Base-by-base conservation (phyloP, 495 filamentous ascomycete genomes). In the Hypoxylon intermedium region DNA sequence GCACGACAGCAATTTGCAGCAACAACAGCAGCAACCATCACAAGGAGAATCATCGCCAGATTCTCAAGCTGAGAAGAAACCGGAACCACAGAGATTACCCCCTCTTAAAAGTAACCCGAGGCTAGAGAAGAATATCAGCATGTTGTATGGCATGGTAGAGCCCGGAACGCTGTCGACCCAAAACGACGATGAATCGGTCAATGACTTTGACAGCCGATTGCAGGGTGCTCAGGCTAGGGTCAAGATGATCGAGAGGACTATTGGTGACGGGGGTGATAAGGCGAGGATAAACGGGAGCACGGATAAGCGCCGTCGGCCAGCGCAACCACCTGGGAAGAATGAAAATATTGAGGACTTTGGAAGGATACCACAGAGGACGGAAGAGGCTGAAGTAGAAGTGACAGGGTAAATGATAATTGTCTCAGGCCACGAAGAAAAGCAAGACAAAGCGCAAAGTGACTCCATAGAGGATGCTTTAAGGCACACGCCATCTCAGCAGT, bases 111-210 rank as follows among this genome's bases (percentile, higher is more conserved):
- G 72, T 12, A 89, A 87, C 57, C 65, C 83, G 3, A 78, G 92
- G n/a, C 75, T 96, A 11, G 77, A 79, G 28, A 90, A 85, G 71
- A 89, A 97, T 57, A 74, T 97, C 44, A 75, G 79, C 13, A 82
- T 84, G 2, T 79, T 96, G 4, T 81, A 89, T 52, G 89, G 87
- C 37, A 74, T 96, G n/a, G 83, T 87, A 0, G 91, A 96, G 58
- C 87, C 89, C 0, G 85, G 84, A n/a, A 93, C 84, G 12, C 70
- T 96, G 9, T 85, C 86, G 5, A 90, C 85, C 24, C 76, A 84
- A 42, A 97, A 97, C 66, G 87, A 81, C 1, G 92, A 96, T 62
- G 91, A 93, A 38, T 85, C 89, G 4, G 89, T 96, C 15, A 85
- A 87, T 19, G 90, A 93, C 64, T 89, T 92, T 57, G 92, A 97